Base-by-base conservation (phyloP, 257 asterid species). In the Pogostemon cablin region DNA sequence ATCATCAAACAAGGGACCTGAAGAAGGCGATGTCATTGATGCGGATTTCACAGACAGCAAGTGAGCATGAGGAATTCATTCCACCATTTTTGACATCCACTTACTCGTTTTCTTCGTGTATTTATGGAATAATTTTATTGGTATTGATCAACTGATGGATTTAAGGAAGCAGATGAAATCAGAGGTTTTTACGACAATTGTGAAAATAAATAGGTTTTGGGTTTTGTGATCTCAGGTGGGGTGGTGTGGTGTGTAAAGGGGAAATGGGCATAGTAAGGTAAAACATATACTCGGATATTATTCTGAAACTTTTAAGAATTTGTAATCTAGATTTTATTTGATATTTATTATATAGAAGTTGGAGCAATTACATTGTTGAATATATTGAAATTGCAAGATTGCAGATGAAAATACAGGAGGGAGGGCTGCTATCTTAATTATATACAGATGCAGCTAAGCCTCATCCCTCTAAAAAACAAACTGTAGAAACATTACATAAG, bases 21-120 rank as follows among this genome's bases (percentile, higher is more conserved):
- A 87, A 32, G 96, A 89, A 34, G 98, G 91, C 2, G 98, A 91
- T 68, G 98, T 93, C 67, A 93, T 93, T 6, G 99, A 93, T 86
- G 98, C 99, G 5, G 99, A 93, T 75, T 93, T 93, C 81, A 84
- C 95, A 9, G 99, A 93, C 81, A 89, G 96, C 90, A 86, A 92
- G 66, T 92, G 83, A 90, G 82, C 6, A 42, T 47, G 58, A 66
- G 35, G 32, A 55, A 42, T 1, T 46, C 42, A 5, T 9, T 48
- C 63, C 66, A 62, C 53, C 52, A 46, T 62, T 61, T 12, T 50
- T 48, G 41, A 71, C 67, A 43, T 62, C 3, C 42, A 4, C 41
- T 52, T 46, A 4, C 41, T 52, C 35, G 38, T 50, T 48, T 63
- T 20, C 50, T 57, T 49, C 58, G 20, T 65, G 52, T 34, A 70